Base-by-base conservation (phyloP, 2,329 filamentous ascomycete genomes). In the Neopestalotiopsis sp. region DNA sequence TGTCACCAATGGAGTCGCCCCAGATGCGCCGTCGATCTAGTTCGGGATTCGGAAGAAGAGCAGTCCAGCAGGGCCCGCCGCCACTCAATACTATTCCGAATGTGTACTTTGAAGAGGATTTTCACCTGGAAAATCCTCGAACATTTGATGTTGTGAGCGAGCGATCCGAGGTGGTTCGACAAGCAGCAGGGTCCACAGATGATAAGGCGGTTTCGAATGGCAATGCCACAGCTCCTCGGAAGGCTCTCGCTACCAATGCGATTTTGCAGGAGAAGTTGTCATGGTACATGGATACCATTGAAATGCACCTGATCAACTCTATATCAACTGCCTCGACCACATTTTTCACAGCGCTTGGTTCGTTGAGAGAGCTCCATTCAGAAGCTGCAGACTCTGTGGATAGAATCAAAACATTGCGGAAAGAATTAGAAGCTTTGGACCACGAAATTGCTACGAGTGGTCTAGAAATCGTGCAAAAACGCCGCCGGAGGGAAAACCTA, bases 281-380 rank as follows among this genome's bases (percentile, higher is more conserved):
- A 0, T 99, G 96, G 96, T 99, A 99, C 79, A 97, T 99, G 94
- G 96, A 99, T 78, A 99, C 96, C 0, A 94, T 99, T 28, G 96
- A 99, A 78, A 94, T 99, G 67, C 96, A 99, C 78, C 85, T 99
- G 7, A 98, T 99, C 74, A 94, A 94, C 40, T 97, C 95, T 0
- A 99, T 99, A 71, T 98, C 95, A 2, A 94, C 93, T 0, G 96
- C 96, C 1, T 98, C 96, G 0, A 94, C 94, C 0, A 97, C 95
- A 0, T 99, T 99, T 80, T 99, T 99, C 76, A 95, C 94, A 0
- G 96, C 96, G 0, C 84, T 99, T 0, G 95, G 96, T 0, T 97
- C 95, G 0, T 84, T 99, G 42, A 92, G 94, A 72, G 94, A 98
- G 77, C 84, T 99, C 12, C 95, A 99, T 78, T 92, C 92, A 0